phyloP scores from a whole-genome alignment of 2,329 filamentous ascomycete species.

The Curvularia lunata region DNA sequence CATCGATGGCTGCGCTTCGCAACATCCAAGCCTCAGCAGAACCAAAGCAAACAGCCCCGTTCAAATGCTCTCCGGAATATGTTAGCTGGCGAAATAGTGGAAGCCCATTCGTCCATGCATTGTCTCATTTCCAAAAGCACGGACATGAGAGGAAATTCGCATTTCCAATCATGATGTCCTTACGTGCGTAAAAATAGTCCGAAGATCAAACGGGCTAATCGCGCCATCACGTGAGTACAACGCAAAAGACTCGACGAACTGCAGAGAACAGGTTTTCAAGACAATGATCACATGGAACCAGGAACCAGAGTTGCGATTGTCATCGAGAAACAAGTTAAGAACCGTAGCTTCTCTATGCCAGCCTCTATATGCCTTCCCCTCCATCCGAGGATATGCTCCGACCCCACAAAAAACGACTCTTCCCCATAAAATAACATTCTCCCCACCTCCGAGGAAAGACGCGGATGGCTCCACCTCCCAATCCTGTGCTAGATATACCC shows the following conservation, averaged over 20 bases:
- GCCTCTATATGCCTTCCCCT: too few species aligned
- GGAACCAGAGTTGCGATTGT: too few species aligned
- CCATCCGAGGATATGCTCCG: too few species aligned
- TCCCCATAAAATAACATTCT: too few species aligned
- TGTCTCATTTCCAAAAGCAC: background rate
- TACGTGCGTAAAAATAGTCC: background rate
- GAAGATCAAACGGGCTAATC: background rate
- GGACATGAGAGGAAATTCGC: background rate
- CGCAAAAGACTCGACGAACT: background rate
- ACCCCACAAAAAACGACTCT: too few species aligned
- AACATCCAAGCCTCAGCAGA: too few species aligned
- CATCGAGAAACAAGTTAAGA: too few species aligned
- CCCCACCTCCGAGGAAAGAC: too few species aligned
- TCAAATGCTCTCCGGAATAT: background rate
- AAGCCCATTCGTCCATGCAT: background rate
- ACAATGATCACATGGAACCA: too few species aligned
- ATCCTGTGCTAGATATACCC: too few species aligned
- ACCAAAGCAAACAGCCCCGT: background rate
- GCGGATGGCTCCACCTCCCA: too few species aligned
- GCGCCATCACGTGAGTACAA: background rate
- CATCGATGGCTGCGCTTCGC: background rate
- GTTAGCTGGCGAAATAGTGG: background rate
- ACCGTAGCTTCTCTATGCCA: too few species aligned
- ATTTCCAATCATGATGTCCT: background rate
- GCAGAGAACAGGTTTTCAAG: background rate